Evolutionary conservation across 352 stramenopile species (phyloP).

Genomic region (Phytophthora fragariaefolia): DNA sequence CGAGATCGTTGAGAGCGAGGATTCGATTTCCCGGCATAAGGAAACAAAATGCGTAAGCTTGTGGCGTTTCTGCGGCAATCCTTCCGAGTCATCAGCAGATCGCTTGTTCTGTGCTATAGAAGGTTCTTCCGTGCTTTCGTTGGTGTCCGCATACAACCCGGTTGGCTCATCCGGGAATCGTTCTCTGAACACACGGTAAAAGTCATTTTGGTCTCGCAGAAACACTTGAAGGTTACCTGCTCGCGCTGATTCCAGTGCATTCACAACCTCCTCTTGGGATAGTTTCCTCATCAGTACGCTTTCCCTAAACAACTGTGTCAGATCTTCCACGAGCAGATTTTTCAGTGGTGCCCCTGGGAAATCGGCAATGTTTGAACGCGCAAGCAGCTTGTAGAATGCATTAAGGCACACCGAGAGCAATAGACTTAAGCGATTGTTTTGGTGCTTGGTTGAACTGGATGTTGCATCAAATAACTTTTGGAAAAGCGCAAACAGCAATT

Average conservation of each 20-base stretch:
- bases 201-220: not conserved
- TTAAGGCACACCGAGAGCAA: conserved; percentile 44
- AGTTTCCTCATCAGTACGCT: conserved; percentile 27
- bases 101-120: conserved; percentile 21
- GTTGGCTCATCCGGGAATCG: conserved; percentile 38
- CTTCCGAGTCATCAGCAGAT: conserved; percentile 10
- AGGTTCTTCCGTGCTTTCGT: conserved; percentile 1
- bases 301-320: conserved; percentile 31
- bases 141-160: conserved; percentile 18
- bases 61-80: conserved; percentile 27
- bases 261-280: conserved; percentile 17
- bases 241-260: conserved; percentile 21
- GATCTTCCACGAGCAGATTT: conserved; percentile 27
- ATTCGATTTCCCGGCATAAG: conserved; percentile 56
- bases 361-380: conserved; percentile 53
- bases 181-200: conserved; percentile 21
- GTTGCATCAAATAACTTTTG: conserved; percentile 44
- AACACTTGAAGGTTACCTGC: conserved; percentile 17
- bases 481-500: conserved; percentile 46
- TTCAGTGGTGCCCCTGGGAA: conserved; percentile 1
- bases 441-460: conserved; percentile 28
- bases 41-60: conserved; percentile 39
- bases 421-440: conserved; percentile 17
- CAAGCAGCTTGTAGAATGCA: conserved; percentile 55
- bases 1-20: conserved; percentile 40